A percentile compares a stretch with the other conserved stretches of the same genome.
These are phyloP conservation scores for Sporothrix pseudoabietina DNA, from an alignment of 2,329 filamentous ascomycete genomes.

Conservation along the genomic window DNA sequence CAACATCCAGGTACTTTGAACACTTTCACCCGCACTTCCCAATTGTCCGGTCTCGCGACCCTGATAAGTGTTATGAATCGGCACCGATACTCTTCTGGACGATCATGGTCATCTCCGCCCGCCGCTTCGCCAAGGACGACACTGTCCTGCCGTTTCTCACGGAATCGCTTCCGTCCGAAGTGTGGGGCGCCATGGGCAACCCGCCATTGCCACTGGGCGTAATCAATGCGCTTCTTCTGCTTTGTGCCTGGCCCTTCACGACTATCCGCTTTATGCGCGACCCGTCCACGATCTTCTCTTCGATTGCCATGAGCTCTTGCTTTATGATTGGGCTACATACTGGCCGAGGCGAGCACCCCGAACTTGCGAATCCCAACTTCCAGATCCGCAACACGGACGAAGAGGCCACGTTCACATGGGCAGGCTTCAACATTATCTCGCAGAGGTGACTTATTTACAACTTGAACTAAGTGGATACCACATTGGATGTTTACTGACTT, in stretches of 20 bases:
- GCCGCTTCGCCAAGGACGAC: slow-evolving; percentile 51
- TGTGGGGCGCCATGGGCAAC: slow-evolving; percentile 49
- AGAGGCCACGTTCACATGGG: slow-evolving; percentile 57
- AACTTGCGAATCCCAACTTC: slow-evolving; percentile 51
- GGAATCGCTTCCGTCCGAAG: slow-evolving; percentile 51
- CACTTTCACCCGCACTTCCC: slow-evolving; percentile 57
- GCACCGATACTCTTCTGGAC: slow-evolving; percentile 57
- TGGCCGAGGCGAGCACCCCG: slow-evolving; percentile 53
- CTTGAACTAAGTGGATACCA: no score
- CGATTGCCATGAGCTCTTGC: slow-evolving; percentile 52
- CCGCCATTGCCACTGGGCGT: slow-evolving; percentile 51
- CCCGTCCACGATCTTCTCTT: slow-evolving; percentile 52
- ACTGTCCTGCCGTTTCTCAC: slow-evolving; percentile 49
- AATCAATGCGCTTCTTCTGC: slow-evolving; percentile 55
- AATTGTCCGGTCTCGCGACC: slow-evolving; percentile 52
- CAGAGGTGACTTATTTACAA: slow-evolving; percentile 47
- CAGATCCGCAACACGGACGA: slow-evolving; percentile 52
- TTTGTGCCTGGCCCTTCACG: slow-evolving; percentile 56
- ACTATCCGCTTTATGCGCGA: slow-evolving; percentile 56
- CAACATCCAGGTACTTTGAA: slow-evolving; percentile 50
- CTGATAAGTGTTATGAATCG: slow-evolving; percentile 54
- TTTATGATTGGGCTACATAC: slow-evolving; percentile 56
- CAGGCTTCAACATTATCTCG: slow-evolving; percentile 55
- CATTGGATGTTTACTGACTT: slow-evolving; percentile 6
- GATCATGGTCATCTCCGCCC: slow-evolving; percentile 54